phyloP scores from a whole-genome alignment of 768 basidiomycete species.

The Punctularia strigosozonata region DNA sequence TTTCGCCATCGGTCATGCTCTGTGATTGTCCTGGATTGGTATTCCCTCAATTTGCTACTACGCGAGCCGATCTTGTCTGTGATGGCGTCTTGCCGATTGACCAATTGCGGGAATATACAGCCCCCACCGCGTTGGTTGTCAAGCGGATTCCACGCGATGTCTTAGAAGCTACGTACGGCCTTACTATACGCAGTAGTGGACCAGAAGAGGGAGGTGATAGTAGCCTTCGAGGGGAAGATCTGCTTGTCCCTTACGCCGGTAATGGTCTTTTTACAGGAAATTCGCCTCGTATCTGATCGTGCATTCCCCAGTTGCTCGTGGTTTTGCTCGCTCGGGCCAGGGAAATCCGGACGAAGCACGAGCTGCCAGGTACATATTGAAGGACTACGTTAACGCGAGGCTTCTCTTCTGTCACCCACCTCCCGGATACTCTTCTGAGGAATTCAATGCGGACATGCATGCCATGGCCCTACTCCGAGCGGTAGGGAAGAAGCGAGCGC shows the following conservation, averaged over 20 bases:
- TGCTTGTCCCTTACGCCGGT: slow-evolving; percentile 90
- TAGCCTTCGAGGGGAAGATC: slow-evolving; percentile 59
- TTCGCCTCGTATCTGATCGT: no score
- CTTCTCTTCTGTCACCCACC: slow-evolving; percentile 86
- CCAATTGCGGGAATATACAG: slow-evolving; percentile 89
- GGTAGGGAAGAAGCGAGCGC: slow-evolving; percentile 79
- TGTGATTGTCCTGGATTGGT: slow-evolving; percentile 98
- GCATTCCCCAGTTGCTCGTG: slow-evolving; percentile 65
- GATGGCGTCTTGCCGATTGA: slow-evolving; percentile 97
- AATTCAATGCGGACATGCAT: slow-evolving; percentile 68
- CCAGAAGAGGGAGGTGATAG: slow-evolving; percentile 83
- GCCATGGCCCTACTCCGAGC: slow-evolving; percentile 45
- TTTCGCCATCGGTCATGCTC: slow-evolving; percentile 77
- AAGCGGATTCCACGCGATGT: slow-evolving; percentile 72
- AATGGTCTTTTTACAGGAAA: slow-evolving; percentile 25
- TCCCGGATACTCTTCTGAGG: slow-evolving; percentile 49
- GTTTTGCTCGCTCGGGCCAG: slow-evolving; percentile 86
- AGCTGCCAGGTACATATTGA: slow-evolving; percentile 83
- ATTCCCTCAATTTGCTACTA: slow-evolving; percentile 96
- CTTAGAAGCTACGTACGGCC: slow-evolving; percentile 84
- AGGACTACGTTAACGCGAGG: slow-evolving; percentile 95
- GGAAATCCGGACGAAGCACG: slow-evolving; percentile 97
- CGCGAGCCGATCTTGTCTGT: slow-evolving; percentile 90
- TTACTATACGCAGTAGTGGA: slow-evolving; percentile 51
- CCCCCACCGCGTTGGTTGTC: slow-evolving; percentile 67